These are phyloP conservation scores for Aurantiochytrium sp. DNA, from an alignment of 108 stramenopile species.

Conservation along the genomic window DNA sequence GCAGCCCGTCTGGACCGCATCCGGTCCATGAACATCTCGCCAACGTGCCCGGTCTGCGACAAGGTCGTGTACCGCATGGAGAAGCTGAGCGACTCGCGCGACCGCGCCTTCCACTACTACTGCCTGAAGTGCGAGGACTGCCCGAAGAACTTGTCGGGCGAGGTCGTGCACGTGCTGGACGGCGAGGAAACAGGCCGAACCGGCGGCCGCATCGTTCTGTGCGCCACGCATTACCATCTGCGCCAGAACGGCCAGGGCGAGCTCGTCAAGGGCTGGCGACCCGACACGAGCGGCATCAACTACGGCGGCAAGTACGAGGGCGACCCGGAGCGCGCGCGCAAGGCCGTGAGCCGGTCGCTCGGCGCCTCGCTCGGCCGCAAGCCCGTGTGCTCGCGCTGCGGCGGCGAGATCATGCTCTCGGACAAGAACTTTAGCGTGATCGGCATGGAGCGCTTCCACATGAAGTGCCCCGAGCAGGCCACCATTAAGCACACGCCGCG, in stretches of 20 bases:
- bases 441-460: conserved; percentile 9
- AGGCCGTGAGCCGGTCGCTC: neutral
- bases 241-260: neutral
- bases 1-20: neutral
- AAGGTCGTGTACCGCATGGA: conserved; percentile 28
- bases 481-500: conserved; percentile 14
- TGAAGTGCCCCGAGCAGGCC: neutral
- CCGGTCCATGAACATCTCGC: neutral
- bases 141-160: neutral
- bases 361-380: neutral
- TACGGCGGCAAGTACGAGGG: neutral
- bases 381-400: conserved; percentile 16
- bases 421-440: conserved; percentile 30
- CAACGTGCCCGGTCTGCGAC: neutral
- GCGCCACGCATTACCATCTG: conserved; percentile 3
- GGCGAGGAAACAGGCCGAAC: neutral
- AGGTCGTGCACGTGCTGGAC: neutral
- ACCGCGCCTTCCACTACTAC: neutral
- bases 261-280: conserved; percentile 26
- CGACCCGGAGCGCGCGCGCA: neutral
- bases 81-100: conserved; percentile 24
- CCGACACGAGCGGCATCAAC: neutral
- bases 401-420: conserved; percentile 5
- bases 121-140: conserved; percentile 28
- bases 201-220: neutral